Evolutionary conservation across 495 filamentous ascomycete genomes (phyloP).

Genomic region (Penicillium egyptiacum): DNA sequence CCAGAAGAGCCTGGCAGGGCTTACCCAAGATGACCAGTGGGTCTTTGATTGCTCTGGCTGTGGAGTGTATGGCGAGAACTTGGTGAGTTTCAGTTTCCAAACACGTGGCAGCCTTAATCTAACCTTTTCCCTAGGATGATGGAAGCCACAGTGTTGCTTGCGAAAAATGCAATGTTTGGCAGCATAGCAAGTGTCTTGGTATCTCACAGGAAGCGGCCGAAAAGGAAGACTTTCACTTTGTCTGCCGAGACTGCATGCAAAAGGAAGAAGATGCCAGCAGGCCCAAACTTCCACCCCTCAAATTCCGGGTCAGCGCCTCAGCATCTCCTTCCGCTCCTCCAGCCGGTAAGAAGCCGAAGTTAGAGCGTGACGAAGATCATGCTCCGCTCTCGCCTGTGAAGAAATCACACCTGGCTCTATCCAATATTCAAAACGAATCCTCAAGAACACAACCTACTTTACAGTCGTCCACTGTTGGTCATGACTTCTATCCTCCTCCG

Average conservation of each 20-base stretch:
- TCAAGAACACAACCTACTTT: slow-evolving; percentile 22
- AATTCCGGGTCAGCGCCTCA: slow-evolving; percentile 59
- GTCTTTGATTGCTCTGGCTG: slow-evolving; percentile 90
- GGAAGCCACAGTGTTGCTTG: slow-evolving; percentile 93
- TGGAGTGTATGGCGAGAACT: slow-evolving; percentile 79
- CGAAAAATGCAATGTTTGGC: slow-evolving; percentile 93
- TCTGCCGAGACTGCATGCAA: slow-evolving; percentile 75
- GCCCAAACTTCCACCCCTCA: slow-evolving; percentile 72
- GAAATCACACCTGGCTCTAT: slow-evolving; percentile 26
- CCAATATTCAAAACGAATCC: slow-evolving; percentile 23
- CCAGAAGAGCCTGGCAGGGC: slow-evolving; percentile 66
- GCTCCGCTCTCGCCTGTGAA: slow-evolving; percentile 36
- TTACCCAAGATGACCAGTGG: slow-evolving; percentile 83
- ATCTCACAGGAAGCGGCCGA: slow-evolving; percentile 77
- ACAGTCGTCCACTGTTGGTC: slow-evolving; percentile 24
- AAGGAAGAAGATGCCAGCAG: slow-evolving; percentile 61
- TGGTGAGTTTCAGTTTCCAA: slow-evolving; percentile 45
- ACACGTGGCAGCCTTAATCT: slow-evolving; percentile 14
- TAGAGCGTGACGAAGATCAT: slow-evolving; percentile 22
- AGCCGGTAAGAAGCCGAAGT: slow-evolving; percentile 26
- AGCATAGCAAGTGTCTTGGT: slow-evolving; percentile 87
- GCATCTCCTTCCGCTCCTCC: slow-evolving; percentile 40
- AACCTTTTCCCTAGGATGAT: slow-evolving; percentile 63
- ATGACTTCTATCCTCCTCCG: slow-evolving; percentile 35
- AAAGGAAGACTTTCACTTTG: slow-evolving; percentile 82